Percentiles rank a stretch among this genome's conserved stretches.
Conservation (phyloP, 1,284 basidiomycete species). For the Ustilago lituana region DNA sequence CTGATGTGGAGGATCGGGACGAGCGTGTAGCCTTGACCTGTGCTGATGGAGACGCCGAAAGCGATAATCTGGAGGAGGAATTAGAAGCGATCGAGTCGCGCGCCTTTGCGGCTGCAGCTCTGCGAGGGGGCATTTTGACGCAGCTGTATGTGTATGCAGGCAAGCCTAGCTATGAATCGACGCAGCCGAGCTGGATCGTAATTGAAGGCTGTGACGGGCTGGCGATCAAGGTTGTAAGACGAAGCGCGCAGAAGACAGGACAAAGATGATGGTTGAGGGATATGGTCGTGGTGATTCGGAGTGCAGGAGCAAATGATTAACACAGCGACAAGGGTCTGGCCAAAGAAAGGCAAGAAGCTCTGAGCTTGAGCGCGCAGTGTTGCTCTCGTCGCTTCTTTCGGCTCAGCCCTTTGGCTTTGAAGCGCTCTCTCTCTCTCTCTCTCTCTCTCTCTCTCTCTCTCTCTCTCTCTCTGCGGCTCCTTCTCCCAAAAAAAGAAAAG, state of each 20-base stretch:
- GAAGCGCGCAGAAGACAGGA: not conserved
- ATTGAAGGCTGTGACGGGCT: no score
- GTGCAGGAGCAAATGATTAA: no score
- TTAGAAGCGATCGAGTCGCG: conserved; percentile 41
- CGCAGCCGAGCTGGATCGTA: no score
- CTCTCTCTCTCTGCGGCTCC: no score
- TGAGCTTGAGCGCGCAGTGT: conserved; percentile 1
- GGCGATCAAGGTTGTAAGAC: not conserved
- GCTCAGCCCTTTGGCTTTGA: not conserved
- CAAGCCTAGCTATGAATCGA: no score
- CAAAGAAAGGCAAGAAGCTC: no score
- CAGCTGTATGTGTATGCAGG: not conserved
- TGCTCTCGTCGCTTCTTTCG: conserved; percentile 5
- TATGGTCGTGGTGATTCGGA: no score
- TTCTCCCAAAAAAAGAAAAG: conserved; percentile 6
- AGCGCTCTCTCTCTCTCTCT: not conserved
- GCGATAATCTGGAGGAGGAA: conserved; percentile 14
- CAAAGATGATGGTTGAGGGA: no score
- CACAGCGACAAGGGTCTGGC: no score
- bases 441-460: no score
- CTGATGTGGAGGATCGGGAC: conserved; percentile 16
- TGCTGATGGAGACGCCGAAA: conserved; percentile 17
- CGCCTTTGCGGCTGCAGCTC: conserved; percentile 40
- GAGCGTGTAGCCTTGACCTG: conserved; percentile 13
- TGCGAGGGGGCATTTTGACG: conserved; percentile 30